Base-by-base conservation (phyloP, 2,329 filamentous ascomycete genomes). In the Penicillium fuscoglaucum region DNA sequence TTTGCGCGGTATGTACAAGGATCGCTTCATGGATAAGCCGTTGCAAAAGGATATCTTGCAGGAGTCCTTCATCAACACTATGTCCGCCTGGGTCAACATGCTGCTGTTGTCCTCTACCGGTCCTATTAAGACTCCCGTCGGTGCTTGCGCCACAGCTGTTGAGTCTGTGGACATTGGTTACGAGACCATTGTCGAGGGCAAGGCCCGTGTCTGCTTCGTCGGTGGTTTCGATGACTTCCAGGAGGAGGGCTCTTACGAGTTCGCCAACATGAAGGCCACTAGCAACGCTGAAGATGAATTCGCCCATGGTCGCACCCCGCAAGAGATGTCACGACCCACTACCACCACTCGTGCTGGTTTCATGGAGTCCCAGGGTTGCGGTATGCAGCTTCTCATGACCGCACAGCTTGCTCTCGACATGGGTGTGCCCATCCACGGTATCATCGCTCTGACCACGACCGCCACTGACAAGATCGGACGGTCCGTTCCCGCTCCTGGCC, bases 1-100 rank as follows among this genome's bases (percentile, higher is more conserved):
- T 69, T 85, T 99, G 65, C 89, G 92, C 70, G 93, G 93, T 69
- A 99, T 99, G 93, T 96, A 98, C 84, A 95, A 93, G 78, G 93
- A 97, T 76, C 90, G 95, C 60, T 98, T 89, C 86, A 84, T 98
- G 62, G 95, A 99, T 80, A 95, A 93, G 81, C 95, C 93, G 56
- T 86, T 99, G 50, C 96, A 99, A 79, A 99, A 98, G 80, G 95
- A 99, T 73, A 97, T 99, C 74, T 85, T 99, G 15, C 96, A 99
- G 74, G 95, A 99, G 79, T 98, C 95, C 13, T 99, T 99, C 83
- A 98, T 99, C 85, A 99, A 99, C 84, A 99, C 95, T 56, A 99
- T 99, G 93, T 89, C 91, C 68, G 95, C 95, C 17, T 99, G 95
- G 95, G 93, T 99, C 58, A 99, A 99, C 83, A 99, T 99, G 95